phyloP scores from a whole-genome alignment of 805 yeast species.

The Jamesozyma rosinii region DNA sequence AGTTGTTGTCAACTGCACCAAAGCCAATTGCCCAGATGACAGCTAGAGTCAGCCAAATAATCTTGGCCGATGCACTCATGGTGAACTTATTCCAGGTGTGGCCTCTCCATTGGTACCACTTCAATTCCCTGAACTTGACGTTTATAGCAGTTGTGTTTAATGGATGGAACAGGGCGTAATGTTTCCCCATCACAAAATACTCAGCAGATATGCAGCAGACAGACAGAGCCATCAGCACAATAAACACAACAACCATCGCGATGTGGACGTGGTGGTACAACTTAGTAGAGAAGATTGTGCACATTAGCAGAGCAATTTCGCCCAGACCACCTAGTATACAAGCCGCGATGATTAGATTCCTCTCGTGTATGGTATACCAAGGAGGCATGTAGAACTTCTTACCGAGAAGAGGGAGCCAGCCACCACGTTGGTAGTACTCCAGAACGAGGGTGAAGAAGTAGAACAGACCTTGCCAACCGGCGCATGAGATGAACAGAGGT shows the following conservation, averaged over 20 bases:
- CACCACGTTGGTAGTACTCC: conserved; percentile 52
- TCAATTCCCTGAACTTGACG: conserved; percentile 9
- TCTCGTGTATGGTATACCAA: conserved; percentile 33
- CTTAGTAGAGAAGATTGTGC: conserved; percentile 62
- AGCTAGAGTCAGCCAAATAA: conserved; percentile 58
- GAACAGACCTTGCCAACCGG: conserved; percentile 69
- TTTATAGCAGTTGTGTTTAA: conserved; percentile 12
- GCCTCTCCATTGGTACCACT: conserved; percentile 30
- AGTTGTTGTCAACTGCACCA: conserved; percentile 39
- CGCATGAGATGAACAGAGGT: conserved; percentile 73
- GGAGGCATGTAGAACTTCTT: conserved; percentile 37
- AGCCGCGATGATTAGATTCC: conserved; percentile 34
- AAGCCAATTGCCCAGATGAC: conserved; percentile 61
- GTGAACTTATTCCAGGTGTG: conserved; percentile 36
- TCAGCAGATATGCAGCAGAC: conserved; percentile 38
- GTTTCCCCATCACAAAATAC: conserved; percentile 39
- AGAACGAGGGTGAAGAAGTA: conserved; percentile 53
- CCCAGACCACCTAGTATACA: conserved; percentile 46
- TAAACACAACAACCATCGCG: conserved; percentile 65
- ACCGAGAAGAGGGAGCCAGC: conserved; percentile 33
- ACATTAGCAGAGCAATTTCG: conserved; percentile 64
- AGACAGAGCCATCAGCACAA: conserved; percentile 53
- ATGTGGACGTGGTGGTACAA: conserved; percentile 47
- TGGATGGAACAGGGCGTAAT: conserved; percentile 35
- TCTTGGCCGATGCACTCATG: conserved; percentile 45